A percentile compares a stretch with the other conserved stretches of the same genome.
phyloP scores from a whole-genome alignment of 441 rosid genomes.

The Populus hybrid region DNA sequence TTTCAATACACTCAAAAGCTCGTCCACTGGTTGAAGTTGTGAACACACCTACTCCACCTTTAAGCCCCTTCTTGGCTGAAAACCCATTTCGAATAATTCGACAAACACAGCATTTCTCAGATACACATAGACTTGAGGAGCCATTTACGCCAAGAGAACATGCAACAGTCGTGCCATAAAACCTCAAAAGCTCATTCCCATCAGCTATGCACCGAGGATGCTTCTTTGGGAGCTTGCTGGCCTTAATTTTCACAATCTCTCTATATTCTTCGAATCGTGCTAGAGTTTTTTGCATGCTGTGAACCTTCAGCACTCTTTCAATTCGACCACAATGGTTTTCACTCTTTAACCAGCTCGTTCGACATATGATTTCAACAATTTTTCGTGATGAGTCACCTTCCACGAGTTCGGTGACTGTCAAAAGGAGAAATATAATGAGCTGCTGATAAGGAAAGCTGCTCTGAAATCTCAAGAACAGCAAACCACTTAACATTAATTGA shows the following conservation, averaged over 20 bases:
- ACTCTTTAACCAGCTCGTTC: slow-evolving; percentile 83
- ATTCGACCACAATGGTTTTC: slow-evolving; percentile 84
- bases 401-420: slow-evolving; percentile 81
- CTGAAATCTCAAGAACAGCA: not conserved
- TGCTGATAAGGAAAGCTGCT: slow-evolving; percentile 5
- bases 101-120: slow-evolving; percentile 78
- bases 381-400: slow-evolving; percentile 97
- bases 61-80: slow-evolving; percentile 71
- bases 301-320: slow-evolving; percentile 86
- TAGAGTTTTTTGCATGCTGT: slow-evolving; percentile 88
- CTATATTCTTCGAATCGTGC: slow-evolving; percentile 89
- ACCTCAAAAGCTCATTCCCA: slow-evolving; percentile 91
- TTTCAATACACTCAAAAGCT: slow-evolving; percentile 63
- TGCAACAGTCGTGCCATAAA: slow-evolving; percentile 75
- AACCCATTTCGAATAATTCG: slow-evolving; percentile 75
- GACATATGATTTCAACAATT: slow-evolving; percentile 90
- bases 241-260: slow-evolving; percentile 77
- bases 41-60: slow-evolving; percentile 80
- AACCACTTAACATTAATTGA: not conserved
- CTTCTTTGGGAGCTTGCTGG: slow-evolving; percentile 89
- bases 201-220: slow-evolving; percentile 93
- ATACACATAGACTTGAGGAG: slow-evolving; percentile 67
- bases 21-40: slow-evolving; percentile 94
- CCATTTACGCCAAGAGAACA: slow-evolving; percentile 84
- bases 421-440: slow-evolving; percentile 9